Conservation (phyloP, 768 basidiomycete species). For the Chiua virens region DNA sequence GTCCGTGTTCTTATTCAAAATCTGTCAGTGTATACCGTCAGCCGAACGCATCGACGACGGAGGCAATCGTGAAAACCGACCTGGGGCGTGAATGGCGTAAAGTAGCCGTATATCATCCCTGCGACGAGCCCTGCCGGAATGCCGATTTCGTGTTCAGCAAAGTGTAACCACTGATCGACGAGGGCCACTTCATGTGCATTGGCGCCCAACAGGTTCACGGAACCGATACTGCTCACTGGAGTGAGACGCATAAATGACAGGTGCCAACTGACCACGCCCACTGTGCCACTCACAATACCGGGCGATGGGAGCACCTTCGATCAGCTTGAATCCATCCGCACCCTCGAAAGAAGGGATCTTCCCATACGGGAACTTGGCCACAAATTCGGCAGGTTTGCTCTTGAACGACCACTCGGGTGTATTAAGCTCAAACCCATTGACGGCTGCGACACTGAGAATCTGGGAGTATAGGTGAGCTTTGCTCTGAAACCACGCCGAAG, state of each 20-base stretch:
- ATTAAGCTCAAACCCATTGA: slow-evolving; percentile 7
- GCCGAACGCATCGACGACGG: too few relatives aligned
- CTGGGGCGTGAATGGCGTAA: not conserved
- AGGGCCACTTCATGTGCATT: slow-evolving; percentile 1
- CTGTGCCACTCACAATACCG: slow-evolving; percentile 8
- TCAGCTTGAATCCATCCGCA: slow-evolving; percentile 5
- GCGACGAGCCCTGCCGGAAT: not conserved
- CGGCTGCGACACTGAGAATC: slow-evolving; percentile 8
- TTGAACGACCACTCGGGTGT: not conserved
- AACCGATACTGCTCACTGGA: slow-evolving; percentile 1
- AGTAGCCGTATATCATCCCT: not conserved
- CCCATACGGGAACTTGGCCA: slow-evolving; percentile 9
- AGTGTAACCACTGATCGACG: slow-evolving; percentile 16
- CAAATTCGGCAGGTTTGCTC: slow-evolving; percentile 8
- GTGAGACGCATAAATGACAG: slow-evolving; percentile 9
- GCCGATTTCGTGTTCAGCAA: slow-evolving; percentile 8
- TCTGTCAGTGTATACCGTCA: not conserved
- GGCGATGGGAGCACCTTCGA: slow-evolving; percentile 10
- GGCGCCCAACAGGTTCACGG: slow-evolving; percentile 1
- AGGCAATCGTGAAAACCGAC: not conserved
- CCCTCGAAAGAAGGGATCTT: slow-evolving; percentile 12
- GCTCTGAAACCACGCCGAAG: not conserved
- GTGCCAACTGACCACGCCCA: too few relatives aligned
- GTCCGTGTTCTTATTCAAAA: not conserved
- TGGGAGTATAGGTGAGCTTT: not conserved